Conservation (phyloP, 2,329 filamentous ascomycete species). For the Knoxdaviesia capensis region DNA sequence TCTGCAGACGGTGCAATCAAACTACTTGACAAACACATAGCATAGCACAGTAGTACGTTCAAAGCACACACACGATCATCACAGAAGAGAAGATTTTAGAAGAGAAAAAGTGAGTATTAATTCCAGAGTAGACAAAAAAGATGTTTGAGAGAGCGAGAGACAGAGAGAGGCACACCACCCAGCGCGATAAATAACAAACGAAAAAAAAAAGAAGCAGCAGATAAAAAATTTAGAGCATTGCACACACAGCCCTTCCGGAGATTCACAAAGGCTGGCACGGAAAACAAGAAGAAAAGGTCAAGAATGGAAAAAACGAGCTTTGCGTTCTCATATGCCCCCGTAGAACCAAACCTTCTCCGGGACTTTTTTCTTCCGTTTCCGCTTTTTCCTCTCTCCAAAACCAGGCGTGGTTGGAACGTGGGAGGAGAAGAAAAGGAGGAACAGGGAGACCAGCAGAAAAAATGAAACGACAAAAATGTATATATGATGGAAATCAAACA, state of each 20-base stretch:
- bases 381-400: background rate
- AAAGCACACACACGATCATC: constrained; percentile 1
- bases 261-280: constrained; percentile 1
- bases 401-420: constrained; percentile 5
- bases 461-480: background rate
- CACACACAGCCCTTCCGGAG: constrained; percentile 3
- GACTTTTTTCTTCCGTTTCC: background rate
- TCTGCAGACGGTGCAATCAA: background rate
- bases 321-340: background rate
- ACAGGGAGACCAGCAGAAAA: background rate
- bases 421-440: constrained; percentile 4
- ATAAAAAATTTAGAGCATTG: constrained; percentile 4
- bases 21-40: background rate
- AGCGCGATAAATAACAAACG: constrained; percentile 1
- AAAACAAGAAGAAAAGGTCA: constrained; percentile 1
- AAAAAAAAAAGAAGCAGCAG: constrained; percentile 2
- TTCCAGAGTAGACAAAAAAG: constrained; percentile 4
- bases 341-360: background rate
- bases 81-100: background rate
- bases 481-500: no score
- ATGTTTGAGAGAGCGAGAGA: constrained; percentile 2
- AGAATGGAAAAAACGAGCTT: background rate
- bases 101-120: constrained; percentile 6
- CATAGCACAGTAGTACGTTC: background rate
- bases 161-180: background rate